These are phyloP conservation scores for Malus hybrid DNA, from an alignment of 331 rosid genomes.

Conservation along the genomic window DNA sequence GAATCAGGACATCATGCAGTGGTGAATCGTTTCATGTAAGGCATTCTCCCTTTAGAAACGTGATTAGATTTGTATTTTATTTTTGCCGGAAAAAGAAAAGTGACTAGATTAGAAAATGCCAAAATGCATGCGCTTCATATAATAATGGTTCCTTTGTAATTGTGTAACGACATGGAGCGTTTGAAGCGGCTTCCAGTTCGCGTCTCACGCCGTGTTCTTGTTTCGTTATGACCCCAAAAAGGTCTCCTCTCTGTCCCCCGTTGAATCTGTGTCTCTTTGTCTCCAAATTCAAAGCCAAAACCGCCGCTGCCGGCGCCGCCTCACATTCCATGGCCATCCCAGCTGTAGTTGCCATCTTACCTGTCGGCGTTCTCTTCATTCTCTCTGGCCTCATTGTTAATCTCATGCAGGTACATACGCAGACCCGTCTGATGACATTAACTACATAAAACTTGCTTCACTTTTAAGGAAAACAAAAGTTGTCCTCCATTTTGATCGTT, in stretches of 20 bases:
- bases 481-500: neutral
- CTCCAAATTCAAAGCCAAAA: neutral
- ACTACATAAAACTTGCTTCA: neutral
- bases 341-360: slow-evolving; percentile 58
- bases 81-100: neutral
- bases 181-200: slow-evolving; percentile 5
- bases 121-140: neutral
- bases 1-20: too few species aligned
- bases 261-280: neutral
- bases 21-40: too few species aligned
- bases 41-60: neutral
- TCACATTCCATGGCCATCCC: slow-evolving; percentile 52
- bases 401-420: slow-evolving; percentile 50
- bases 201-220: neutral
- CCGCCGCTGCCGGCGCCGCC: neutral
- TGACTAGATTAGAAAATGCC: neutral
- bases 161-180: slow-evolving; percentile 3
- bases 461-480: neutral
- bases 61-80: neutral
- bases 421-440: neutral
- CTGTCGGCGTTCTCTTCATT: slow-evolving; percentile 61
- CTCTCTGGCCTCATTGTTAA: slow-evolving; percentile 74
- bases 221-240: neutral
- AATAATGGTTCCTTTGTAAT: neutral
- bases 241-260: neutral